Evolutionary conservation across 1,139 yeast genomes (phyloP), one percentile per base, ranked within the genome.

Genomic region (Suhomyces anneliseae): DNA sequence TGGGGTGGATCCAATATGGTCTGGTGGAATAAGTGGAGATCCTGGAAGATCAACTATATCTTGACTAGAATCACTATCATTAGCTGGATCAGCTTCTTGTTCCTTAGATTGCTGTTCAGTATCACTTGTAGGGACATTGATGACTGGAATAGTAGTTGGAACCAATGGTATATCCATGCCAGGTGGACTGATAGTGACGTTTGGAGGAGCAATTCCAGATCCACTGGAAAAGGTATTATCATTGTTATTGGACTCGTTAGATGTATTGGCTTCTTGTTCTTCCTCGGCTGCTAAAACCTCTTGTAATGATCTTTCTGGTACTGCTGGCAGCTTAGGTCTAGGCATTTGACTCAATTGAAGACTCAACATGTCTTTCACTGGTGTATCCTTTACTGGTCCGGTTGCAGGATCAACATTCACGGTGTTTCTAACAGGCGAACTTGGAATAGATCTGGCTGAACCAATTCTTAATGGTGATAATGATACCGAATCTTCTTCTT

Each of bases 381-480:
- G 57, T 7, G 54, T 49, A 12, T 54, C 57, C 2, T 48, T 41
- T 5, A 34, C 36, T 2, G 54, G 50, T 9, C 11, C 32, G 7
- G 48, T 41, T 29, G 32, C 4, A 29, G 5, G 32, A 12, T 44
- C 46, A 8, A 45, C 49, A 40, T 39, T 48, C 11, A 47, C 40
- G 27, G 36, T 41, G 24, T 15, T 35, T 19, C 24, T 19, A 3
- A 10, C 11, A 6, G 34, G 34, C 7, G 27, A 14, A 7, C 37
- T 38, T 10, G 40, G 37, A 7, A 27, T 36, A 6, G 42, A 31
- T 24, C 33, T 10, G 4, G 29, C 36, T 6, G 49, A 54, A 39
- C 58, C 64, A 5, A 64, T 60, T 39, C 70, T 53, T 37, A 66
- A 54, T 3, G 81, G 81, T 5, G 74, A 65, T 34, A 55, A 42